Evolutionary conservation across 2,329 filamentous ascomycete genomes (phyloP), one percentile per base, ranked within the genome.

Genomic region (Hypoxylon sp.): DNA sequence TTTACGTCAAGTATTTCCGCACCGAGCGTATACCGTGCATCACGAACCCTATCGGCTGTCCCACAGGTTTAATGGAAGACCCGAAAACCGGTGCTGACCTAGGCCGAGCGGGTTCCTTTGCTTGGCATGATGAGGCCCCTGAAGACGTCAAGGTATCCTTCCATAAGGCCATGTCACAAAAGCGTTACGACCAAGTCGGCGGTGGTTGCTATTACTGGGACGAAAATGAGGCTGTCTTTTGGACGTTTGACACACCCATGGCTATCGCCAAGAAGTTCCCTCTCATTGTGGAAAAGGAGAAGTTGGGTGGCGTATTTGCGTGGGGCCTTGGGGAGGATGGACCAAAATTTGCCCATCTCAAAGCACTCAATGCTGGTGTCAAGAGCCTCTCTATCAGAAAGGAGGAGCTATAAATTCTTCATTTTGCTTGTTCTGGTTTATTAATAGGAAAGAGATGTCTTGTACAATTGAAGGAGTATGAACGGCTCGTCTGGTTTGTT

Each of bases 1-100:
- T 89, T 74, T 92, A 92, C 75, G 85, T 86, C 48, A 92, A 91
- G 74, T 92, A 84, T 78, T 91, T 91, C 78, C 82, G 79, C 52
- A 87, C 85, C 1, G 80, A 84, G 52, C 81, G 81, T 74, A 46
- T 64, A 8, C 76, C 81, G 14, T 88, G 86, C 71, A 71, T 73
- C 2, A 65, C 76, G 0, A 63, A 78, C 2, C 83, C 88, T 0
- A 76, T 89, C 5, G 88, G 87, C 23, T 92, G 90, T 74, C 81
- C 83, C 3, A 87, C 88, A 0, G 82, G 84, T 11, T 74, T 81
- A 2, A 82, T 91, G 63, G 90, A 92, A 76, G 83, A 87, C 50
- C 81, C 86, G 0, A 78, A 85, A 27, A 85, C 83, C 0, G 90
- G 90, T 6, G 81, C 77, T 7, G 90, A 91, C 72, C 82, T 85